Evolutionary conservation across 345 rosid species (phyloP), one percentile per base, ranked within the genome.

Genomic region (Lepidium sativum): DNA sequence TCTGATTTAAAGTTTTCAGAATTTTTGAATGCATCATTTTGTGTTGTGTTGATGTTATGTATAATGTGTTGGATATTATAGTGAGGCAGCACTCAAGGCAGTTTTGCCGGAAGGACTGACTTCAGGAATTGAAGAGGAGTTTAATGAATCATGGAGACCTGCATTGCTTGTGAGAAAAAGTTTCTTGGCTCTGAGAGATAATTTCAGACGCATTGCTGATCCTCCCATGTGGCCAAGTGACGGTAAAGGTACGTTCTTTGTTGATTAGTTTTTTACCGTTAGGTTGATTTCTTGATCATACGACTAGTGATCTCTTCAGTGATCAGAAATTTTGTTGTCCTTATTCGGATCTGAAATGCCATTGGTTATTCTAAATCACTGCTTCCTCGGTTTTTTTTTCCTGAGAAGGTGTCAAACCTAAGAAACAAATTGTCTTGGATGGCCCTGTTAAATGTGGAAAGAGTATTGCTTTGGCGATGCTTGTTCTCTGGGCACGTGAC

Each of bases 401-500:
- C 3, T 66, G 15, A 43, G 13, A 70, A 90, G 99, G 80, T 55
- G 73, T 78, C 20, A 85, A 86, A 71, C 70, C 67, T 70, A 79
- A 84, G 75, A 90, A 90, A 58, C 99, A 88, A 69, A 75, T 94
- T 60, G 88, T 94, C 7, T 76, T 94, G 86, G 99, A 94, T 75
- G 99, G 99, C 58, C 97, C 89, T 51, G 83, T 79, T 67, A 81
- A 87, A 65, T 79, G 97, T 72, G 99, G 99, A 67, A 90, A 90
- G 89, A 90, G 96, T 74, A 90, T 85, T 77, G 80, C 82, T 6
- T 79, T 90, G 66, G 87, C 99, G 31, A 90, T 90, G 99, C 92
- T 88, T 76, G 99, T 94, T 63, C 87, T 83, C 25, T 94, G 97
- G 97, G 99, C 99, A 73, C 92, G 97, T 47, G 86, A 90, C 8